Conservation (phyloP, 2,329 filamentous ascomycete genomes). For the Didymella keratinophila region DNA sequence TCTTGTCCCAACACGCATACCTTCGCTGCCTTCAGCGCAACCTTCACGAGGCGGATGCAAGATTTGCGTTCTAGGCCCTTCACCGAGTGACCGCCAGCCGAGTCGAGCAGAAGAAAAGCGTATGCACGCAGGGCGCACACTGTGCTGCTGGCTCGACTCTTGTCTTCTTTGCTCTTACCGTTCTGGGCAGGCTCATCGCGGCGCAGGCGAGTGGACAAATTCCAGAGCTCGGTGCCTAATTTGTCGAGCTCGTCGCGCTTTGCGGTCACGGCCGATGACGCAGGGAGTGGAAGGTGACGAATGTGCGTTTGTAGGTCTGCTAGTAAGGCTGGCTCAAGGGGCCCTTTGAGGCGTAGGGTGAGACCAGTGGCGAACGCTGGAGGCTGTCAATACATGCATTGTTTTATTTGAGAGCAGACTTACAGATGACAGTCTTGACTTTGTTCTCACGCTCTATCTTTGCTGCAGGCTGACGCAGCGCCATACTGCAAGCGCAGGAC, state of each 20-base stretch:
- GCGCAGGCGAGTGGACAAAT: conserved; percentile 64
- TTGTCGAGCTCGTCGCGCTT: conserved; percentile 62
- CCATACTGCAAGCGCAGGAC: conserved; percentile 30
- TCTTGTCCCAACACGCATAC: conserved; percentile 69
- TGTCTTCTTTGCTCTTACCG: conserved; percentile 46
- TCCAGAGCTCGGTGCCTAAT: conserved; percentile 70
- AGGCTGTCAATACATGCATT: conserved; percentile 18
- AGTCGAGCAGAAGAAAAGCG: conserved; percentile 72
- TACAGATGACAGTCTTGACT: conserved; percentile 43
- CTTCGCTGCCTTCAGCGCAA: conserved; percentile 71
- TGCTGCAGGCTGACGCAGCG: conserved; percentile 28
- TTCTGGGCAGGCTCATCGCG: conserved; percentile 27
- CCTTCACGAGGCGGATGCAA: conserved; percentile 66
- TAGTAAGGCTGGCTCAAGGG: conserved; percentile 32
- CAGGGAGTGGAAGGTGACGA: conserved; percentile 47
- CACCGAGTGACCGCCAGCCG: conserved; percentile 30
- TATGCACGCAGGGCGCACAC: conserved; percentile 59
- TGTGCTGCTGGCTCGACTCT: conserved; percentile 26
- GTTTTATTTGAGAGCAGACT: conserved; percentile 12
- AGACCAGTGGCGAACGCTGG: conserved; percentile 47
- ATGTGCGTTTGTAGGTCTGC: conserved; percentile 54
- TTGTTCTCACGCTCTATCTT: conserved; percentile 49
- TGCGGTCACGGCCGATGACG: conserved; percentile 36
- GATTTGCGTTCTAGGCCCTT: conserved; percentile 37
- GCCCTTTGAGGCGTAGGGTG: conserved; percentile 30